Evolutionary conservation across 2,329 filamentous ascomycete genomes (phyloP), one percentile per base, ranked within the genome.

Genomic region (Botrytis paeoniae): DNA sequence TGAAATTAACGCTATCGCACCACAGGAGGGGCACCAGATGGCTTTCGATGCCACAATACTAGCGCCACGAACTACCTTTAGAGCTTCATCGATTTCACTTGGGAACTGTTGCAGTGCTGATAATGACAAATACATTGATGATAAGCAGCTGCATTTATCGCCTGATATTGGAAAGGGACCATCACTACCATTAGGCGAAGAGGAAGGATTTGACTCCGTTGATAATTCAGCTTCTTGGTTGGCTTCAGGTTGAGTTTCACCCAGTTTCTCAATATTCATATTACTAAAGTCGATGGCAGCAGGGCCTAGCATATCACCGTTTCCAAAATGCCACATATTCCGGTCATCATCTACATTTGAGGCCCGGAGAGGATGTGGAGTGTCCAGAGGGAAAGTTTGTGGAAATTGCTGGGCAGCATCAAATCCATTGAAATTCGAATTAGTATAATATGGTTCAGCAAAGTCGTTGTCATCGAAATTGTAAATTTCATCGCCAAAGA

Each of bases 1-100:
- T 9, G 85, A 82, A 12, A 82, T 77, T 25, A 83, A 63, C 45
- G 82, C 72, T 48, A 82, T 80, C 37, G 82, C 80, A 69, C 84
- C 85, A 81, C 89, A 91, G 25, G 80, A 75, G 1, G 82, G 78
- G 77, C 89, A 91, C 70, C 84, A 82, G 68, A 89, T 83, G 29
- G 85, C 84, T 54, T 86, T 81, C 78, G 89, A 85, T 1, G 79
- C 79, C 41, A 77, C 78, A 45, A 57, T 68, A 69, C 77, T 76
- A 25, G 80, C 79, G 20, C 71, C 62, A 57, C 79, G 77, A 61
- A 80, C 77, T 20, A 76, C 76, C 41, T 71, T 73, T 35, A 81
- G 69, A 20, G 79, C 77, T 10, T 70, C n/a, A 6, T 74, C 73
- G 20, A 80, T 78, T 37, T 80, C 78, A 35, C 64, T 73, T 59